These are phyloP conservation scores for Eucalyptus marginata DNA, from an alignment of 345 rosid species.

Conservation along the genomic window DNA sequence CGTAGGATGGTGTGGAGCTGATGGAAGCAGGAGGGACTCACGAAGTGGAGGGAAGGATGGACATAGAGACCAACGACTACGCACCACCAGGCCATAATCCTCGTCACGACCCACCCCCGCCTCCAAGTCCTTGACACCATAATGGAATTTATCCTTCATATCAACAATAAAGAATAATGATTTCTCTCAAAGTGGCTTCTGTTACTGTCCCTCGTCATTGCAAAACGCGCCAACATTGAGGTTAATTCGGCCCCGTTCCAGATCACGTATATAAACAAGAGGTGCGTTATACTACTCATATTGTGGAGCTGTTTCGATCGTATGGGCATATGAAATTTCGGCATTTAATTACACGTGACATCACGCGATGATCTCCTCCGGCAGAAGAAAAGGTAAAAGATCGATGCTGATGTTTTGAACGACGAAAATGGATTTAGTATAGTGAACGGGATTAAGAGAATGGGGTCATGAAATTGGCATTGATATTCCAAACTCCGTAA, in stretches of 20 bases:
- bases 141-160: not conserved
- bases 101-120: constrained; percentile 38
- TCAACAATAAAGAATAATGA: not conserved
- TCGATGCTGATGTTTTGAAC: not conserved
- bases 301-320: not conserved
- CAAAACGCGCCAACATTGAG: not conserved
- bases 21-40: not conserved
- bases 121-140: constrained; percentile 1
- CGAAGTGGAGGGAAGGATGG: constrained; percentile 29
- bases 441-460: not conserved
- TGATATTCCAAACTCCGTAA: not conserved
- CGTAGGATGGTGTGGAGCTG: not conserved
- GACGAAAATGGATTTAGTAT: not conserved
- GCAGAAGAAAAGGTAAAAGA: not conserved
- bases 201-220: not conserved
- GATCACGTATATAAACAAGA: not conserved
- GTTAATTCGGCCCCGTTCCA: not conserved
- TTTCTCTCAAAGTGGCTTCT: not conserved
- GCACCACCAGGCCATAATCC: constrained; percentile 55
- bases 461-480: not conserved
- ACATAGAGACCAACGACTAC: constrained; percentile 37
- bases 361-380: not conserved
- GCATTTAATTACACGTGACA: not conserved
- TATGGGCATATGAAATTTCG: not conserved
- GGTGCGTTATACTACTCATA: not conserved